Evolutionary conservation across 2,329 filamentous ascomycete species (phyloP).

Genomic region (Domatiomyces catenatus): DNA sequence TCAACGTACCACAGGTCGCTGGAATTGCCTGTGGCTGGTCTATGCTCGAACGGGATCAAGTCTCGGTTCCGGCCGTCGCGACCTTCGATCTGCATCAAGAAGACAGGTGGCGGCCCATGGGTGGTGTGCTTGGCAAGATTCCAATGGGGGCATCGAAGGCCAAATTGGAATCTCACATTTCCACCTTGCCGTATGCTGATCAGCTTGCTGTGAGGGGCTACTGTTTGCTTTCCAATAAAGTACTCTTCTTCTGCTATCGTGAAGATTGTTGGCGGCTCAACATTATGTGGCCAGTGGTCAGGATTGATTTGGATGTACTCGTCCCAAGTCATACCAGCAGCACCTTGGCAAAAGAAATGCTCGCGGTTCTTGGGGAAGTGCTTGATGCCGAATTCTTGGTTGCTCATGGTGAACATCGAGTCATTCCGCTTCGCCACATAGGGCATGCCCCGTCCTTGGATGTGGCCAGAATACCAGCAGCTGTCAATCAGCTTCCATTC

Average conservation of each 20-base stretch:
- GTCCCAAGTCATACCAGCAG: slow-evolving; percentile 55
- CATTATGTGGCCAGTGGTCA: slow-evolving; percentile 26
- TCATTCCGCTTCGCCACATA: slow-evolving; percentile 59
- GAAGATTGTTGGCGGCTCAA: slow-evolving; percentile 34
- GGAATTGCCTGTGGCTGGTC: slow-evolving; percentile 39
- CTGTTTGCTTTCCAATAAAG: slow-evolving; percentile 39
- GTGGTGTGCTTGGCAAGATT: slow-evolving; percentile 50
- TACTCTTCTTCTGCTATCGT: slow-evolving; percentile 32
- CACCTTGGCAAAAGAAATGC: slow-evolving; percentile 64
- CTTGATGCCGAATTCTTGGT: slow-evolving; percentile 63
- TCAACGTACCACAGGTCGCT: slow-evolving; percentile 72
- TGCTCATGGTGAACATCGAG: slow-evolving; percentile 44
- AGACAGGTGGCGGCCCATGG: slow-evolving; percentile 48
- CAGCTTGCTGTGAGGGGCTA: slow-evolving; percentile 45
- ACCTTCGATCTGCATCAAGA: slow-evolving; percentile 53
- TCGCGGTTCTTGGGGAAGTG: slow-evolving; percentile 60
- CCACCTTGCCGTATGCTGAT: slow-evolving; percentile 45
- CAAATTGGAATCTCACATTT: slow-evolving; percentile 63
- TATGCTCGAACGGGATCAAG: slow-evolving; percentile 48
- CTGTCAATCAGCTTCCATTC: slow-evolving; percentile 83
- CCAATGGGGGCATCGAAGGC: slow-evolving; percentile 70
- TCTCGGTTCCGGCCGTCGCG: slow-evolving; percentile 53
- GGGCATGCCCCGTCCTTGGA: slow-evolving; percentile 37
- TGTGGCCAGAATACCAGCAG: slow-evolving; percentile 79
- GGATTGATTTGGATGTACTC: slow-evolving; percentile 58